Conservation (phyloP, 2,329 filamentous ascomycete species). For the Epichloe coenophiala region DNA sequence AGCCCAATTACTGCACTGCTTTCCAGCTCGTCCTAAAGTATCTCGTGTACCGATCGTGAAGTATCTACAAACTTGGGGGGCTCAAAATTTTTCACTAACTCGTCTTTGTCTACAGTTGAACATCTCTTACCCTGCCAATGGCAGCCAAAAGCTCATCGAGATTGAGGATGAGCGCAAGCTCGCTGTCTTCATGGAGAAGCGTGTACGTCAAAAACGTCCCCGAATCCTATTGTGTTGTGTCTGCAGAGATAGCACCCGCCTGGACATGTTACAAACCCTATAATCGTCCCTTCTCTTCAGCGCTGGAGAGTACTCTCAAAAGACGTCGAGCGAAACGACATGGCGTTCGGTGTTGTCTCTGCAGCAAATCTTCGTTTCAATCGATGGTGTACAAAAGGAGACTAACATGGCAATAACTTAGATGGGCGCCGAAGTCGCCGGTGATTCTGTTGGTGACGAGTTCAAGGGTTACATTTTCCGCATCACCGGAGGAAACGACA, state of each 20-base stretch:
- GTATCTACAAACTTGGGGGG: neutral
- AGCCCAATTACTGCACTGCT: too few species aligned
- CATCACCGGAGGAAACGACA: constrained; percentile 99
- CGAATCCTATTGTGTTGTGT: neutral
- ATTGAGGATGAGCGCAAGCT: constrained; percentile 99
- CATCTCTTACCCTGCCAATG: constrained; percentile 89
- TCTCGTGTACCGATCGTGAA: neutral
- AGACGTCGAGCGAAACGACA: neutral
- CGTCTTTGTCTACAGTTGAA: constrained; percentile 35
- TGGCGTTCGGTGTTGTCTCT: neutral
- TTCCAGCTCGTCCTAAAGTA: neutral
- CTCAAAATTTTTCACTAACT: constrained; percentile 17
- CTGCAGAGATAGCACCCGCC: neutral
- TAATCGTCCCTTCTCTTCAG: neutral
- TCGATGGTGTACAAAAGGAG: neutral
- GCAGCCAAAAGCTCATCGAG: constrained; percentile 98
- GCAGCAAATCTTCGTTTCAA: neutral
- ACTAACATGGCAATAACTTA: constrained; percentile 26
- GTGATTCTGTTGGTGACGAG: constrained; percentile 93
- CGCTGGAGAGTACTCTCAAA: neutral
- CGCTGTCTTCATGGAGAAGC: constrained; percentile 97
- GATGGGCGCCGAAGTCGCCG: constrained; percentile 86
- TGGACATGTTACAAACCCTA: neutral
- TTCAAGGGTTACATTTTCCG: constrained; percentile 99
- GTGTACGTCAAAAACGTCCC: constrained; percentile 43